These are phyloP conservation scores for Besnoitia besnoiti DNA, from an alignment of 169 alveolate genomes.

Conservation along the genomic window DNA sequence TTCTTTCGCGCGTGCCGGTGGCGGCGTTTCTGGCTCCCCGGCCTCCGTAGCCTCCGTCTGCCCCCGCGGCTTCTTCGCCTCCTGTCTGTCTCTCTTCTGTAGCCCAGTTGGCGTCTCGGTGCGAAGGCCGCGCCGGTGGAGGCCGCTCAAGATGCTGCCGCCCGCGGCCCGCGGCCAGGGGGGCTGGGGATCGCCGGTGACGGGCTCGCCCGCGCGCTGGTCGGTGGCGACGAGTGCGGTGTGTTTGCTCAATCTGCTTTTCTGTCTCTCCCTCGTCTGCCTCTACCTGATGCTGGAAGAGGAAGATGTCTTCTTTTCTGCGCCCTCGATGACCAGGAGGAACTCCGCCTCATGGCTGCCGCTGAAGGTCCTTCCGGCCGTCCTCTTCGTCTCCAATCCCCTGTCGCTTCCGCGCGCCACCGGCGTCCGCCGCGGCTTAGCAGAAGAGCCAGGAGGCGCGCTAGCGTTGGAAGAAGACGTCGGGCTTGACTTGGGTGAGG, in stretches of 20 bases:
- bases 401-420: neutral
- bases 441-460: no score
- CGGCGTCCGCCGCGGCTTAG: no score
- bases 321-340: neutral
- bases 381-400: constrained; percentile 10
- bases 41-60: no score
- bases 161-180: neutral
- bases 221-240: neutral
- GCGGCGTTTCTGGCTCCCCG: no score
- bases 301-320: neutral
- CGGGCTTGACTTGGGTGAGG: no score
- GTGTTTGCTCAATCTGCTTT: neutral
- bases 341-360: neutral
- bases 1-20: no score
- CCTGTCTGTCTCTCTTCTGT: neutral
- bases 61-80: neutral
- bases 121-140: no score
- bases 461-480: no score
- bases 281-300: neutral
- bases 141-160: constrained; percentile 1
- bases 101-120: no score
- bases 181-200: neutral
- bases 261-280: constrained; percentile 8
- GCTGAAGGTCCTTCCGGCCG: neutral
- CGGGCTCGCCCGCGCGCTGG: neutral